These are phyloP conservation scores for Achlya hypogyna DNA, from an alignment of 352 stramenopile species.

Conservation along the genomic window DNA sequence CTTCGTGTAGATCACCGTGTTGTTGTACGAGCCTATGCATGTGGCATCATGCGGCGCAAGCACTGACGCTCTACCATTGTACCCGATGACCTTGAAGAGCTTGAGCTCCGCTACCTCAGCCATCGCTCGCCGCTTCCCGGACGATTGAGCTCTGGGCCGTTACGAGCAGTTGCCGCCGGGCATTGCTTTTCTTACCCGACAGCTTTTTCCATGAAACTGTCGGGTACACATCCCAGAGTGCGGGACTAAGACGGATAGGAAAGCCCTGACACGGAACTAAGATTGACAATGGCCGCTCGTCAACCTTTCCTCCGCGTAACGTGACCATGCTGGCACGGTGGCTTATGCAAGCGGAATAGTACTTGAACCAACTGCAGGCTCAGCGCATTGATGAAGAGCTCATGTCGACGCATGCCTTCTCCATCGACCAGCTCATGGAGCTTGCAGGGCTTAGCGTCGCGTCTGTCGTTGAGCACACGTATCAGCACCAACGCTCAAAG, in stretches of 20 bases:
- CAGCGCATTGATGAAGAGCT: slow-evolving; percentile 85
- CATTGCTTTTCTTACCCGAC: not conserved
- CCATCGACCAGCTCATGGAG: slow-evolving; percentile 98
- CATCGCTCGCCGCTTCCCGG: slow-evolving; percentile 28
- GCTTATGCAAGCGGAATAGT: slow-evolving; percentile 27
- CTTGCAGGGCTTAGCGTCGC: slow-evolving; percentile 94
- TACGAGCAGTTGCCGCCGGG: too few relatives aligned
- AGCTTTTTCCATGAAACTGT: not conserved
- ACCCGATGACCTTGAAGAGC: slow-evolving; percentile 67
- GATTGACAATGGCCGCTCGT: not conserved
- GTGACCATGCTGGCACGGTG: not conserved
- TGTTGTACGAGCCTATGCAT: slow-evolving; percentile 31
- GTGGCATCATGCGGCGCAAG: not conserved
- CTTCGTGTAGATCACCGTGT: slow-evolving; percentile 73
- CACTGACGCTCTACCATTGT: slow-evolving; percentile 44
- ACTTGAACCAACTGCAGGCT: slow-evolving; percentile 56
- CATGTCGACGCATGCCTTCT: slow-evolving; percentile 87
- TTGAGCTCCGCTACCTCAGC: slow-evolving; percentile 62
- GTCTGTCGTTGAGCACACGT: slow-evolving; percentile 78
- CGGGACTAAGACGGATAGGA: too few relatives aligned
- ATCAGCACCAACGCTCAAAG: slow-evolving; percentile 18
- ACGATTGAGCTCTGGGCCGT: not conserved
- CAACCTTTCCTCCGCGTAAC: not conserved
- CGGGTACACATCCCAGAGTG: not conserved
- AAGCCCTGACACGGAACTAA: too few relatives aligned